Evolutionary conservation across 192 early-diverging fungal genomes (phyloP), one percentile per base, ranked within the genome.

Genomic region (Gryganskiella cystojenkinii): DNA sequence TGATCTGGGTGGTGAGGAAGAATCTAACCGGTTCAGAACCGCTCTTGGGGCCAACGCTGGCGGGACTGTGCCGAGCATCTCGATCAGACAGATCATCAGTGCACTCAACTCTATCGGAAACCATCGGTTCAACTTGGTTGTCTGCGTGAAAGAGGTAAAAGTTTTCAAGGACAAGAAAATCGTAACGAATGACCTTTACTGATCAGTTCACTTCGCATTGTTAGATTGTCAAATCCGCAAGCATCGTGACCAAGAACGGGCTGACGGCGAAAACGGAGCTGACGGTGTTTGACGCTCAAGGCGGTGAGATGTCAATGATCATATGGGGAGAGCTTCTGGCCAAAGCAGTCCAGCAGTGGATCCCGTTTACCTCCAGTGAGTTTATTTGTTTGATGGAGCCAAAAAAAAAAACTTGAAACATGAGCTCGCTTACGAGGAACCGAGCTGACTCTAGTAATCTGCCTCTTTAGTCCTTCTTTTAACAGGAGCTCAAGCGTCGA

Each of bases 101-200:
- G 49, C 61, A 3, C 2, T 64, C 10, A 19, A 59, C 1, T 19
- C 56, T 17, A 14, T 61, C 20, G 30, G 30, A 2, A 55, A 54
- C 13, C 52, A 78, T 40, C 53, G 66, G 7, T 63, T 68, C 47
- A 68, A 64, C 42, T 6, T 78, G 13, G 50, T 69, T 6, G 45
- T 78, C 17, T 68, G 74, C 25, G 49, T 69, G 20, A 78, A 69
- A 31, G 68, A 76, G 73, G 73, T 68, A 55, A n/a, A n/a, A n/a
- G n/a, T n/a, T n/a, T n/a, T n/a, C n/a, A n/a, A n/a, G n/a, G n/a
- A n/a, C n/a, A n/a, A n/a, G n/a, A n/a, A n/a, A n/a, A n/a, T n/a
- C n/a, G n/a, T n/a, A n/a, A n/a, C n/a, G n/a, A n/a, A n/a, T n/a
- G n/a, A 9, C 14, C 19, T 22, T n/a, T 49, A 13, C 17, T 15